Evolutionary conservation across 371 early-diverging fungal species (phyloP).

Genomic region (Syncephalis fuscata): DNA sequence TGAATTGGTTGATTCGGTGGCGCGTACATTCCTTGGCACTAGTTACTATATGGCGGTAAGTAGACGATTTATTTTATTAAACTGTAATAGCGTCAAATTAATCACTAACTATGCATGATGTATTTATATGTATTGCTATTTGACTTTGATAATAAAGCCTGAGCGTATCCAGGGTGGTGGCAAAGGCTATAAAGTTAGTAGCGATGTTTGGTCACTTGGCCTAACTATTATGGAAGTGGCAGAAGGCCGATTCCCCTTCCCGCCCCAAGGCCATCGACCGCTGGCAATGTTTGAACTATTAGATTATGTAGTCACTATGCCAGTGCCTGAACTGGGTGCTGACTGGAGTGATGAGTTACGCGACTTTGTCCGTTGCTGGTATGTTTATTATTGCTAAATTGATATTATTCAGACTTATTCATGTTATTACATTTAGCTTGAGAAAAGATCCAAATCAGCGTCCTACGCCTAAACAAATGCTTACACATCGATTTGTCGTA

Average conservation of each 20-base stretch:
- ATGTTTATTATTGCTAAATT: slow-evolving; percentile 13
- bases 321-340: slow-evolving; percentile 58
- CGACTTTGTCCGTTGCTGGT: slow-evolving; percentile 63
- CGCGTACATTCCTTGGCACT: slow-evolving; percentile 90
- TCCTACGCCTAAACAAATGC: slow-evolving; percentile 59
- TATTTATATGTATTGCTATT: neutral
- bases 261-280: slow-evolving; percentile 38
- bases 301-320: slow-evolving; percentile 79
- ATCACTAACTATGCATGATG: neutral
- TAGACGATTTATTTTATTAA: too few relatives aligned
- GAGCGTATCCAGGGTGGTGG: slow-evolving; percentile 88
- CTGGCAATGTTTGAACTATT: slow-evolving; percentile 80
- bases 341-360: slow-evolving; percentile 52
- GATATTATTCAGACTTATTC: slow-evolving; percentile 9
- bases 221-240: slow-evolving; percentile 87
- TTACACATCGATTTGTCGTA: slow-evolving; percentile 40
- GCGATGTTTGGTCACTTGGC: slow-evolving; percentile 93
- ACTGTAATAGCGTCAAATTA: neutral
- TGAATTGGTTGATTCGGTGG: slow-evolving; percentile 74
- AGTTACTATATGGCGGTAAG: slow-evolving; percentile 89
- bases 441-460: slow-evolving; percentile 61
- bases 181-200: slow-evolving; percentile 57
- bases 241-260: slow-evolving; percentile 75
- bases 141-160: slow-evolving; percentile 34
- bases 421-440: slow-evolving; percentile 23